Percentiles rank a stretch among this genome's conserved stretches.
These are phyloP conservation scores for Puccinia polysora DNA, from an alignment of 1,284 basidiomycete species.

Conservation along the genomic window DNA sequence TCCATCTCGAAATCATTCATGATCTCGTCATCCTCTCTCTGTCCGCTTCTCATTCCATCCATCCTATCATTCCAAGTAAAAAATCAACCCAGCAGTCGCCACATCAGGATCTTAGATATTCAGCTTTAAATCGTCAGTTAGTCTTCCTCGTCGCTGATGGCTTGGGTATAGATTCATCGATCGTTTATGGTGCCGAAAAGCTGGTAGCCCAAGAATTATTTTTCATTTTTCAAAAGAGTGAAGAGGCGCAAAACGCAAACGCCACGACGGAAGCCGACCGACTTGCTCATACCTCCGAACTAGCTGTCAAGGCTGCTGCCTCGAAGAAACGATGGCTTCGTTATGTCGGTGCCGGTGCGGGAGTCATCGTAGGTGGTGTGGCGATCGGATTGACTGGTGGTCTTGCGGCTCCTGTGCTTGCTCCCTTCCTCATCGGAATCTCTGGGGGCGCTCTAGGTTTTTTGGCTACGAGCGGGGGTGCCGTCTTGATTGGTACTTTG, in stretches of 20 bases:
- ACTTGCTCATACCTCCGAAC: slow-evolving; percentile 11
- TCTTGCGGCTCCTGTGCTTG: slow-evolving; percentile 58
- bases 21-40: slow-evolving; percentile 35
- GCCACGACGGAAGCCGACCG: background rate
- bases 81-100: background rate
- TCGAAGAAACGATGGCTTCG: slow-evolving; percentile 38
- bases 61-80: background rate
- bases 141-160: slow-evolving; percentile 19
- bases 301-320: background rate
- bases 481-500: slow-evolving; percentile 57
- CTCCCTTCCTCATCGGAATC: slow-evolving; percentile 56
- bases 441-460: slow-evolving; percentile 54
- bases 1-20: slow-evolving; percentile 37
- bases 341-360: slow-evolving; percentile 42
- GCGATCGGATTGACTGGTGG: slow-evolving; percentile 59
- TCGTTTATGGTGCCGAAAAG: slow-evolving; percentile 37
- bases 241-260: background rate
- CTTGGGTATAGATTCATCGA: slow-evolving; percentile 6
- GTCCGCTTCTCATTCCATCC: background rate
- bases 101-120: slow-evolving; percentile 7
- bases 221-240: slow-evolving; percentile 24
- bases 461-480: slow-evolving; percentile 51
- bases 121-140: slow-evolving; percentile 15
- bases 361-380: slow-evolving; percentile 52
- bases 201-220: slow-evolving; percentile 37